Evolutionary conservation across 2,329 filamentous ascomycete species (phyloP), one percentile per base, ranked within the genome.

Genomic region (Cladophialophora exuberans): DNA sequence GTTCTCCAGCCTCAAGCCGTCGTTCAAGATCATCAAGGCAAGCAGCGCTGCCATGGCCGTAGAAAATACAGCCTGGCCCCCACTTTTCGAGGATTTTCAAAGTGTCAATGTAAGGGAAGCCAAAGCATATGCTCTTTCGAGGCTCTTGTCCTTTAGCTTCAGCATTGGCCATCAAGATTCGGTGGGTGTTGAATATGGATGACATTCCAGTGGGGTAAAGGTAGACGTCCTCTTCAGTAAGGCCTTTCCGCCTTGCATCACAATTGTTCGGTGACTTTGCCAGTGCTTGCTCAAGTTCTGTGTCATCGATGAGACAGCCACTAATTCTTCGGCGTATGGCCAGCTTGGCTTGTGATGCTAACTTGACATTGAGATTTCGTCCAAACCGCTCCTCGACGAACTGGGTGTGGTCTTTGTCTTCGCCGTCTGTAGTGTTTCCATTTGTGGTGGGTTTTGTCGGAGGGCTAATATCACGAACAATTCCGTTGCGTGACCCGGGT

Each of bases 61-160:
- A 97, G 69, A 97, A 97, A 2, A 87, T 70, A 56, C 87, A 92
- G 1, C 93, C 93, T 0, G 91, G 88, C 0, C 93, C 94, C 70
- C 95, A 97, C 70, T 97, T 99, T 69, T 97, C 80, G 4, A 97
- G 77, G 45, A 97, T 90, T 70, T 99, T 99, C 51, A 97, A 80
- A 0, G 94, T 97, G 72, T 99, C 94, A 48, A 97, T 90, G 65
- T 99, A 99, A 0, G 94, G 91, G 65, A 99, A 99, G n/a, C 94
- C 94, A 67, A 90, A 97, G 66, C 88, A 92, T 67, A 99, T 85
- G 70, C 90, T 95, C 72, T 89, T 88, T 4, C 54, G 55, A 3
- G 51, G 56, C 15, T 48, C 15, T 10, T 47, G 52, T 13, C 55
- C 59, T 56, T 83, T 68, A 6, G 79, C 75, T 2, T 85, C 84